These are phyloP conservation scores for Capsicum chinense DNA, from an alignment of 257 asterid genomes.

Conservation along the genomic window DNA sequence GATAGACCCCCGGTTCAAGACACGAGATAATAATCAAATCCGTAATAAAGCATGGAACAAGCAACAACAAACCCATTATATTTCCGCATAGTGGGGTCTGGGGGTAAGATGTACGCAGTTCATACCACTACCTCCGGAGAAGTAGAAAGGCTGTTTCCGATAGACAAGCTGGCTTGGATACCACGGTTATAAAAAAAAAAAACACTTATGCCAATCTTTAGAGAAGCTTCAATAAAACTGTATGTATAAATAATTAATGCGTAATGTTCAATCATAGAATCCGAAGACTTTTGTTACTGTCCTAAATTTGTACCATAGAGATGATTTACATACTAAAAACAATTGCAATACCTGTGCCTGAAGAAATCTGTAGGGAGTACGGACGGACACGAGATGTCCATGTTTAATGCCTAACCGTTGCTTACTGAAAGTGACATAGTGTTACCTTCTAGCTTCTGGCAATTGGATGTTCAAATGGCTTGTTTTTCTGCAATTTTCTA, in stretches of 20 bases:
- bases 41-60: too few species aligned
- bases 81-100: too few species aligned
- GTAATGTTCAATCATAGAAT: background rate
- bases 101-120: too few species aligned
- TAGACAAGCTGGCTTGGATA: too few species aligned
- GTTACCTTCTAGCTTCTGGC: background rate
- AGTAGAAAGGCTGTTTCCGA: too few species aligned
- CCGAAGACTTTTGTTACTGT: background rate
- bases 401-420: constrained; percentile 11
- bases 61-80: too few species aligned
- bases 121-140: too few species aligned
- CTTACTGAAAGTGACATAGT: background rate
- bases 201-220: background rate
- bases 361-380: background rate
- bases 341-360: background rate
- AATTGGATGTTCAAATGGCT: constrained; percentile 16
- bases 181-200: too few species aligned
- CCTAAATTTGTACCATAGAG: constrained; percentile 20
- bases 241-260: background rate
- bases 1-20: too few species aligned
- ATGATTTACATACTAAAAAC: background rate
- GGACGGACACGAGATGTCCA: background rate
- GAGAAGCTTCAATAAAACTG: constrained; percentile 14
- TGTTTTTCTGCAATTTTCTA: constrained; percentile 18
- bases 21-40: too few species aligned